Conservation (phyloP, 1,284 basidiomycete genomes). For the Fereydounia khargensis region DNA sequence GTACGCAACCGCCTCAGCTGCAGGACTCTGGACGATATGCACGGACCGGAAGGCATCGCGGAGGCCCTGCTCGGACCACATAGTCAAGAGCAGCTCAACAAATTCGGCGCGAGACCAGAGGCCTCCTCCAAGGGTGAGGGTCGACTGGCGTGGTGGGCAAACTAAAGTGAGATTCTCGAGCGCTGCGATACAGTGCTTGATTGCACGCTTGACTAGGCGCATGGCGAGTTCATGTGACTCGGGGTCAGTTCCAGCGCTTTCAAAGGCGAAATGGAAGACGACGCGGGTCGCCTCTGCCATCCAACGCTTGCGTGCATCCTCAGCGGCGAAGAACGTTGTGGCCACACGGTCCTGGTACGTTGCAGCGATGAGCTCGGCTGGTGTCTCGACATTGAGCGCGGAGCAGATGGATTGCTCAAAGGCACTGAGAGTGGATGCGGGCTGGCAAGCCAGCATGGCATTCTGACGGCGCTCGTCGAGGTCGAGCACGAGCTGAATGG, state of each 20-base stretch:
- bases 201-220: conserved; percentile 22
- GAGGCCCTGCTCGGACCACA: conserved; percentile 16
- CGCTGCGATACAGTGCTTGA: conserved; percentile 20
- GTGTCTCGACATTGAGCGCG: conserved; percentile 13
- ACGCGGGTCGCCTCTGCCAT: conserved; percentile 40
- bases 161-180: conserved; percentile 28
- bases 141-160: conserved; percentile 8
- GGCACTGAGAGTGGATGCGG: no score
- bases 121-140: conserved; percentile 45
- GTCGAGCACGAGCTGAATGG: conserved; percentile 25
- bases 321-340: conserved; percentile 27
- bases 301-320: conserved; percentile 47
- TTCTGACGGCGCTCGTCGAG: conserved; percentile 23
- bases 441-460: conserved; percentile 1
- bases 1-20: conserved; percentile 34
- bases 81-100: conserved; percentile 14
- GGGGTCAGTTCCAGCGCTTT: conserved; percentile 2
- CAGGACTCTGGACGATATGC: conserved; percentile 38
- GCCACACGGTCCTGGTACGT: conserved; percentile 23
- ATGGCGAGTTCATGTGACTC: conserved; percentile 18
- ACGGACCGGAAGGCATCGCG: conserved; percentile 25
- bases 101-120: conserved; percentile 42
- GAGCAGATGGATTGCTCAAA: conserved; percentile 15
- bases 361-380: conserved; percentile 31
- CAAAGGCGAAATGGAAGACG: conserved; percentile 29